These are phyloP conservation scores for Aspergillus neoniger DNA, from an alignment of 2,329 filamentous ascomycete genomes.

Conservation along the genomic window DNA sequence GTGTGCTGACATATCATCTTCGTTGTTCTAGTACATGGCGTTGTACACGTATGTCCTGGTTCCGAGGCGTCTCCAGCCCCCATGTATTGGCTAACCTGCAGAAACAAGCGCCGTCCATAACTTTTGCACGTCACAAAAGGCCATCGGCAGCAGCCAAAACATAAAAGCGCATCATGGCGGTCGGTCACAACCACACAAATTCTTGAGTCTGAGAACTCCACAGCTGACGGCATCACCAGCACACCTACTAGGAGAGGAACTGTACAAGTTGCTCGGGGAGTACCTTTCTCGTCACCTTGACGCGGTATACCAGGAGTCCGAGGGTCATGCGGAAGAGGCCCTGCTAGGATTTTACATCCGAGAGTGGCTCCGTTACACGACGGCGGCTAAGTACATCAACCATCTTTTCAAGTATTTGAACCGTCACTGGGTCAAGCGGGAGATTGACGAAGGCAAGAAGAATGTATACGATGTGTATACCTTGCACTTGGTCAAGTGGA, in stretches of 20 bases:
- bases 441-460: constrained; percentile 99
- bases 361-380: constrained; percentile 95
- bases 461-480: constrained; percentile 98
- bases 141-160: constrained; percentile 62
- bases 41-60: constrained; percentile 72
- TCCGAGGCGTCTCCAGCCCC: neutral
- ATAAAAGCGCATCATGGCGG: constrained; percentile 70
- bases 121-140: constrained; percentile 98
- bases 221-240: constrained; percentile 55
- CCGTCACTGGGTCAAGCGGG: constrained; percentile 96
- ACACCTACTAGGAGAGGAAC: constrained; percentile 90
- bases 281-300: constrained; percentile 79
- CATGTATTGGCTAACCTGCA: constrained; percentile 13
- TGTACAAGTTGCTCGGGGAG: constrained; percentile 86
- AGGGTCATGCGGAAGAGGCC: constrained; percentile 83
- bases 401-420: constrained; percentile 96
- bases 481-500: constrained; percentile 93
- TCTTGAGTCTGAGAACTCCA: neutral
- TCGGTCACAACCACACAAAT: constrained; percentile 36
- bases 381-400: constrained; percentile 94
- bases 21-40: constrained; percentile 74
- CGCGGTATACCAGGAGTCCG: constrained; percentile 70
- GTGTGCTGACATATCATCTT: constrained; percentile 19
- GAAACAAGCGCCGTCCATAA: constrained; percentile 80
- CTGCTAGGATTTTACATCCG: constrained; percentile 90